phyloP scores from a whole-genome alignment of 345 rosid genomes.

The Eucalyptus sideroxylon region DNA sequence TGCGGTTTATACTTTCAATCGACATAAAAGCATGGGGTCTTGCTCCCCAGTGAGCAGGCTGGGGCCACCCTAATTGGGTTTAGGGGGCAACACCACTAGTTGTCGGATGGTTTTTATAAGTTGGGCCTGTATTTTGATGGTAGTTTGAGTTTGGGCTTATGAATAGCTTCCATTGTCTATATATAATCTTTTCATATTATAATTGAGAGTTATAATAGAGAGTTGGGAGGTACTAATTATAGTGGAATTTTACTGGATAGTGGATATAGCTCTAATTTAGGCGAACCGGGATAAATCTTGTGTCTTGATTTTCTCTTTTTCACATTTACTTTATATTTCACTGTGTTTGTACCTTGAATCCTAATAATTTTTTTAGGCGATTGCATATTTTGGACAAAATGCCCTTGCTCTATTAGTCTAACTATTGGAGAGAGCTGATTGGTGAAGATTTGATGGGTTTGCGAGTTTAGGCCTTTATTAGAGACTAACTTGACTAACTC shows the following conservation, averaged over 20 bases:
- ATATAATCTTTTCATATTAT: too few relatives aligned
- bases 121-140: background rate
- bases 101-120: background rate
- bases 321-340: background rate
- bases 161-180: background rate
- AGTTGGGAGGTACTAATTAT: background rate
- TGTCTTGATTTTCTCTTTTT: background rate
- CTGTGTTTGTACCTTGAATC: fast-evolving
- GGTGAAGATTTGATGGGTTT: background rate
- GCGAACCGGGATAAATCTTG: fast-evolving
- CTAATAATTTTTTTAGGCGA: background rate
- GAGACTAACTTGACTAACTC: background rate
- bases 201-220: background rate
- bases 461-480: background rate
- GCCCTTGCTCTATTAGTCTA: background rate
- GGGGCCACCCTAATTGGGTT: background rate
- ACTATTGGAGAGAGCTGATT: background rate
- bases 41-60: background rate
- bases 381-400: background rate
- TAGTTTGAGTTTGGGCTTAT: background rate
- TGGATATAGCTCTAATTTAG: too few relatives aligned
- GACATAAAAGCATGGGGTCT: background rate
- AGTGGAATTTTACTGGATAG: background rate
- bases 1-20: background rate
- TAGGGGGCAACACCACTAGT: background rate